Conservation (phyloP, 1,284 basidiomycete genomes). For the Ustilago shanxiensis region DNA sequence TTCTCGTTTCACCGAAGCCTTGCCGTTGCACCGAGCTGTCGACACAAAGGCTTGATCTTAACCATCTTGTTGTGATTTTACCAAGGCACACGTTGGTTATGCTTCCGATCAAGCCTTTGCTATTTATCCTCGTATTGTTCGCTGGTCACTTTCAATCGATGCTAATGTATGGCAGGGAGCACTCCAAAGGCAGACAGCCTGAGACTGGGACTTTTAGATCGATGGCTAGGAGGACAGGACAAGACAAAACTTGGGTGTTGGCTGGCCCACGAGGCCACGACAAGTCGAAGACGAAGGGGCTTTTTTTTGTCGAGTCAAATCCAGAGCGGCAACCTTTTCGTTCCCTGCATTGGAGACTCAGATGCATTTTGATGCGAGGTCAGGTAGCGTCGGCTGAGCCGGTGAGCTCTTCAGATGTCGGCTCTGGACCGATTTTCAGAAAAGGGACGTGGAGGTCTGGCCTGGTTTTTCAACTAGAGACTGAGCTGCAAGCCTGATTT, state of each 20-base stretch:
- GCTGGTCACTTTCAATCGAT: no score
- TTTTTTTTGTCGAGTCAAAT: constrained; percentile 6
- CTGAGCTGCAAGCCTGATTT: neutral
- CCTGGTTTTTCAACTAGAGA: no score
- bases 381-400: constrained; percentile 12
- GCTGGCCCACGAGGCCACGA: neutral
- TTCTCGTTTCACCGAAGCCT: constrained; percentile 1
- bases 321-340: neutral
- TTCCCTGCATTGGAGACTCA: neutral
- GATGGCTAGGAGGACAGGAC: neutral
- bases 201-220: neutral
- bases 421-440: constrained; percentile 10
- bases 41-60: no score
- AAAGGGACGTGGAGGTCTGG: constrained; percentile 12
- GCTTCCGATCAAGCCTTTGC: no score
- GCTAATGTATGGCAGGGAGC: no score
- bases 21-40: no score
- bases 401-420: constrained; percentile 14
- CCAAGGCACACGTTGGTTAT: no score
- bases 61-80: no score
- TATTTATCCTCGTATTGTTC: no score
- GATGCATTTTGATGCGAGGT: neutral
- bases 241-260: constrained; percentile 16
- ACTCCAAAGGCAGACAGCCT: no score
- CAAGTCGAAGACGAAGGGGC: neutral